Percentiles rank a stretch among this genome's conserved stretches.
These are phyloP conservation scores for Epichloe baconii DNA, from an alignment of 2,329 filamentous ascomycete species.

Conservation along the genomic window DNA sequence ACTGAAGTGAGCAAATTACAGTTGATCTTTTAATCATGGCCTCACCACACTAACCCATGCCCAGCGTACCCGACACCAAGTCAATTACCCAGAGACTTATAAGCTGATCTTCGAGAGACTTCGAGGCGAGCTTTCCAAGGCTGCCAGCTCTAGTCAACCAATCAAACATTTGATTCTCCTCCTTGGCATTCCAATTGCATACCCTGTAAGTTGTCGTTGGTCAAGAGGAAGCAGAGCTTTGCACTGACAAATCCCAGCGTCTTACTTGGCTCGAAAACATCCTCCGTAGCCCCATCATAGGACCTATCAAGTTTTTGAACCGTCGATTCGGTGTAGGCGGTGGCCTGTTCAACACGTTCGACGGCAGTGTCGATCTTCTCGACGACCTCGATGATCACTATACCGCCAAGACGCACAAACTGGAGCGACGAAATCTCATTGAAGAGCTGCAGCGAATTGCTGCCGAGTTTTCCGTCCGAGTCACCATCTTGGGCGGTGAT, in stretches of 20 bases:
- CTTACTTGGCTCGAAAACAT: slow-evolving; percentile 96
- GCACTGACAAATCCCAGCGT: slow-evolving; percentile 34
- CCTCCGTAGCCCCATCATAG: slow-evolving; percentile 72
- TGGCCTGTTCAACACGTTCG: slow-evolving; percentile 83
- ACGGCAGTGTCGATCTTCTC: slow-evolving; percentile 82
- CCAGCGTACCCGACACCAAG: slow-evolving; percentile 72
- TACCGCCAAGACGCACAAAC: slow-evolving; percentile 82
- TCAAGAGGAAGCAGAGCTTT: slow-evolving; percentile 8
- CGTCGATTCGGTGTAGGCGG: slow-evolving; percentile 79
- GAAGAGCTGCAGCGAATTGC: slow-evolving; percentile 73
- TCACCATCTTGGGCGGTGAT: slow-evolving; percentile 88
- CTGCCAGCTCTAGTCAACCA: slow-evolving; percentile 52
- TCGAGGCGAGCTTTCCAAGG: slow-evolving; percentile 58
- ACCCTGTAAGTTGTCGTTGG: slow-evolving; percentile 42
- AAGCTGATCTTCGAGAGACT: slow-evolving; percentile 69
- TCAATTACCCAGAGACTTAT: slow-evolving; percentile 90
- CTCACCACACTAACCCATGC: neutral
- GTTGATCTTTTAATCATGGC: neutral
- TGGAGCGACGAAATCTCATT: slow-evolving; percentile 67
- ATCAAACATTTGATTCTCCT: slow-evolving; percentile 83
- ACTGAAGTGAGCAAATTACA: slow-evolving; percentile 50
- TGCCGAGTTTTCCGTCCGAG: slow-evolving; percentile 72
- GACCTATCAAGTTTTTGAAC: slow-evolving; percentile 78
- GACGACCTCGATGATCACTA: slow-evolving; percentile 96
- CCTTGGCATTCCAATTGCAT: slow-evolving; percentile 76